These are phyloP conservation scores for Alternaria angustiovoidea DNA, from an alignment of 2,329 filamentous ascomycete species.

Conservation along the genomic window DNA sequence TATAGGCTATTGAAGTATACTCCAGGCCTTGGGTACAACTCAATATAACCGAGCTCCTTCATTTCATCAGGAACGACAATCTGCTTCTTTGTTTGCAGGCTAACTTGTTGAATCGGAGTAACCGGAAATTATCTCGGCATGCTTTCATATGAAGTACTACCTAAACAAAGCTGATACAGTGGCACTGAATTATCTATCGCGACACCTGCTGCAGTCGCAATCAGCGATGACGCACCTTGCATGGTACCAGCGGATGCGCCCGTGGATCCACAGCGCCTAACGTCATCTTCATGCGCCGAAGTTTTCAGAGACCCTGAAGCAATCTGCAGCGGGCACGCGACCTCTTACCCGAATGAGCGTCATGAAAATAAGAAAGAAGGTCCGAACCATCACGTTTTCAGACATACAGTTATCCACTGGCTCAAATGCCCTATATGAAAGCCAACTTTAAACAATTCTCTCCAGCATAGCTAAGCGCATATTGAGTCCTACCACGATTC, in stretches of 20 bases:
- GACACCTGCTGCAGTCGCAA: background rate
- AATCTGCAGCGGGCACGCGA: background rate
- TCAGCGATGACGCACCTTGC: slow-evolving; percentile 11
- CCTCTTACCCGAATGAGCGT: background rate
- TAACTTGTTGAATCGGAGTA: background rate
- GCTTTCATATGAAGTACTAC: background rate
- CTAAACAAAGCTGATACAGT: background rate
- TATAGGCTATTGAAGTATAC: too few species aligned
- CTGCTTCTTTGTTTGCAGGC: background rate
- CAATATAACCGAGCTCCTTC: too few species aligned
- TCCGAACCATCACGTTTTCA: background rate
- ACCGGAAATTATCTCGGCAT: background rate
- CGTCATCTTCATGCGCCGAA: slow-evolving; percentile 8
- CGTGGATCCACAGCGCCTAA: slow-evolving; percentile 4
- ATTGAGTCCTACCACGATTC: background rate
- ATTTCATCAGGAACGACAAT: background rate
- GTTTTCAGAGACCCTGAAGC: background rate
- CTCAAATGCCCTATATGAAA: background rate
- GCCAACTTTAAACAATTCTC: background rate
- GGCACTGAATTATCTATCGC: background rate
- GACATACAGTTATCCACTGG: background rate
- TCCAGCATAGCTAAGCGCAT: background rate
- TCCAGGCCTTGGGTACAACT: too few species aligned
- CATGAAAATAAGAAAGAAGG: background rate
- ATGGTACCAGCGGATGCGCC: background rate